A percentile compares a stretch with the other conserved stretches of the same genome.
These are phyloP conservation scores for Fusarium verrucosum DNA, from an alignment of 2,329 filamentous ascomycete genomes.

Conservation along the genomic window DNA sequence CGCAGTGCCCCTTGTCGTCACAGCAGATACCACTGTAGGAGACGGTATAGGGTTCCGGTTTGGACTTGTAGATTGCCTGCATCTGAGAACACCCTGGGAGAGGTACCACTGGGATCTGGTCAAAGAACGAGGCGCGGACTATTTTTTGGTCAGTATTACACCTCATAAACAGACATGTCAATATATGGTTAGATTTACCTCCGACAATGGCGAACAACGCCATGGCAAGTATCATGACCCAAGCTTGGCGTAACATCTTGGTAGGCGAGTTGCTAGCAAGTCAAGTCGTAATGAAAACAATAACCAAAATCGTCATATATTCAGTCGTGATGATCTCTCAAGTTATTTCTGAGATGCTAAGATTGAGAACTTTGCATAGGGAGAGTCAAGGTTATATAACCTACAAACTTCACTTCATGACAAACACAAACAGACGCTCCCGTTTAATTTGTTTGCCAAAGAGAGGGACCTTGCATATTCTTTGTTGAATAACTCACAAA, in stretches of 20 bases:
- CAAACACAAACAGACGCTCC: neutral
- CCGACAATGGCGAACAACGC: neutral
- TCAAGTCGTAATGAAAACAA: neutral
- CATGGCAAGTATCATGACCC: neutral
- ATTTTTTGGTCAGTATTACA: neutral
- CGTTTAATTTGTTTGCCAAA: neutral
- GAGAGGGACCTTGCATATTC: neutral
- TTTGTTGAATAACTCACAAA: neutral
- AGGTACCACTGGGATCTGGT: neutral
- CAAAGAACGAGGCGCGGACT: neutral
- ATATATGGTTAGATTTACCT: too few relatives aligned
- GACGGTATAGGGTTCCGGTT: too few relatives aligned
- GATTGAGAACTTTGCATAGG: neutral
- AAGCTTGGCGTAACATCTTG: neutral
- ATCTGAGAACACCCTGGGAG: too few relatives aligned
- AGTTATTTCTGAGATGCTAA: neutral
- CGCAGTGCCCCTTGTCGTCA: neutral
- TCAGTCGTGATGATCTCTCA: neutral
- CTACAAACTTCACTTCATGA: neutral
- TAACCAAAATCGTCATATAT: neutral
- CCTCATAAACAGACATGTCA: too few relatives aligned
- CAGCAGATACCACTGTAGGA: slow-evolving; percentile 14
- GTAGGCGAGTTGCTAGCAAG: neutral
- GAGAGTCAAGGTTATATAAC: neutral
- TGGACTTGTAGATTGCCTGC: too few relatives aligned